These are phyloP conservation scores for Cnidoscolus chayamansa DNA, from an alignment of 441 rosid genomes.

Conservation along the genomic window DNA sequence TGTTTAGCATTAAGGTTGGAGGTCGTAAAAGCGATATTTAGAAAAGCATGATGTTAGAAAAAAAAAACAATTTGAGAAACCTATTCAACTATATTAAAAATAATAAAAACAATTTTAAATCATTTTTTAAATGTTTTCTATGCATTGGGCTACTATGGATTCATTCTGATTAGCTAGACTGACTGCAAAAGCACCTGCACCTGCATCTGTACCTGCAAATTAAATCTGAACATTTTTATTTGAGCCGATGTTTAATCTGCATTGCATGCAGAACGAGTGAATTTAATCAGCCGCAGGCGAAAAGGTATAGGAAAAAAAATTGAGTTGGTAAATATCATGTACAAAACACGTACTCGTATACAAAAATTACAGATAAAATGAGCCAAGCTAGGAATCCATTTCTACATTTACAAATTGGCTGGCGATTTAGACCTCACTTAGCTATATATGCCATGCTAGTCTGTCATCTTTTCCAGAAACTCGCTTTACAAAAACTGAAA, in stretches of 20 bases:
- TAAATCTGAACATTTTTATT: too few relatives aligned
- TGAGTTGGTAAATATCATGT: conserved; percentile 27
- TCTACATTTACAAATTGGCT: conserved; percentile 27
- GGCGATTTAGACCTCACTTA: neutral
- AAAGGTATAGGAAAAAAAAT: neutral
- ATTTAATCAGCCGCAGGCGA: neutral
- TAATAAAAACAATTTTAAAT: too few relatives aligned
- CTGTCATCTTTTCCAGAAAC: neutral
- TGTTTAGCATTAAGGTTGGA: too few relatives aligned
- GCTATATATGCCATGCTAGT: neutral
- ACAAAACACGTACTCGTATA: neutral
- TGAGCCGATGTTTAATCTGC: neutral
- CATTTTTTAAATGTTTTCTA: too few relatives aligned
- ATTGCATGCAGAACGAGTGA: neutral
- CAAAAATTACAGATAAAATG: conserved; percentile 11
- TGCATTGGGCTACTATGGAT: too few relatives aligned
- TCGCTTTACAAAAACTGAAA: neutral
- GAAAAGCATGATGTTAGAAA: too few relatives aligned
- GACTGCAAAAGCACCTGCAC: too few relatives aligned
- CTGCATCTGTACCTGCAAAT: too few relatives aligned
- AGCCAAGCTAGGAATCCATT: conserved; percentile 10
- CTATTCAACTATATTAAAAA: too few relatives aligned
- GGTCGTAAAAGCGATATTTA: too few relatives aligned
- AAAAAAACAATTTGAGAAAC: too few relatives aligned
- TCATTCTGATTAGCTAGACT: too few relatives aligned